Conservation (phyloP, 164 flowering plant species). For the Vitis labrusca region DNA sequence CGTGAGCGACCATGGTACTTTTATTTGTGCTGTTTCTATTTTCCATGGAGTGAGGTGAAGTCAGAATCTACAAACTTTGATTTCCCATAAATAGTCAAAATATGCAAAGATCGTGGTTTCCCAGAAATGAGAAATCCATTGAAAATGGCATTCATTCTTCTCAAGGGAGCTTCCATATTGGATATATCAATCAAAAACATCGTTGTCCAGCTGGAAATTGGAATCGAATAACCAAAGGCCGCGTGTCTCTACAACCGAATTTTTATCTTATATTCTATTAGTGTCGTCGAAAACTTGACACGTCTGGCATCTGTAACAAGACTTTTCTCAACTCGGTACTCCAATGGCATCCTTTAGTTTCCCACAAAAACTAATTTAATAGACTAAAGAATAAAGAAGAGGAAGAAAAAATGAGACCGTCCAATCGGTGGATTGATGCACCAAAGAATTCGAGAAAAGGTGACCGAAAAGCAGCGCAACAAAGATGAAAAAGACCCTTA, state of each 20-base stretch:
- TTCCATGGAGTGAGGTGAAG: too few relatives aligned
- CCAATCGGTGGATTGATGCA: conserved; percentile 13
- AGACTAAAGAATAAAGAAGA: background rate
- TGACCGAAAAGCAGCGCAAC: background rate
- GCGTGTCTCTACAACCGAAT: conserved; percentile 10
- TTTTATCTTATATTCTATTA: conserved; percentile 3
- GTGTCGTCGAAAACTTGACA: conserved; percentile 3
- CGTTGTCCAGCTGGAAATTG: conserved; percentile 12
- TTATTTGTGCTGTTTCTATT: too few relatives aligned
- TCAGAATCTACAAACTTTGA: too few relatives aligned
- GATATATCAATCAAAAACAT: conserved; percentile 8
- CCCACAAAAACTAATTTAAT: background rate
- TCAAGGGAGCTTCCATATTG: too few relatives aligned
- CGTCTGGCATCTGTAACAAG: conserved; percentile 13
- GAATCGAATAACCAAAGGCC: conserved; percentile 29
- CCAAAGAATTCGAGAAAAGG: conserved; percentile 11
- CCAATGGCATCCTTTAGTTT: conserved; percentile 11
- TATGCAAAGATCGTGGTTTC: too few relatives aligned
- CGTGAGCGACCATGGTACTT: too few relatives aligned
- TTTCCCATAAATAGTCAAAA: too few relatives aligned
- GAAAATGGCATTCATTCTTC: background rate
- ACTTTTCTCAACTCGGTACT: conserved; percentile 9
- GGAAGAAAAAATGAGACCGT: conserved; percentile 12
- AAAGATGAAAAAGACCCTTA: background rate
- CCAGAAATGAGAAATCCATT: conserved; percentile 13